Evolutionary conservation across 164 flowering plant genomes (phyloP).

Genomic region (Vitis labrusca): DNA sequence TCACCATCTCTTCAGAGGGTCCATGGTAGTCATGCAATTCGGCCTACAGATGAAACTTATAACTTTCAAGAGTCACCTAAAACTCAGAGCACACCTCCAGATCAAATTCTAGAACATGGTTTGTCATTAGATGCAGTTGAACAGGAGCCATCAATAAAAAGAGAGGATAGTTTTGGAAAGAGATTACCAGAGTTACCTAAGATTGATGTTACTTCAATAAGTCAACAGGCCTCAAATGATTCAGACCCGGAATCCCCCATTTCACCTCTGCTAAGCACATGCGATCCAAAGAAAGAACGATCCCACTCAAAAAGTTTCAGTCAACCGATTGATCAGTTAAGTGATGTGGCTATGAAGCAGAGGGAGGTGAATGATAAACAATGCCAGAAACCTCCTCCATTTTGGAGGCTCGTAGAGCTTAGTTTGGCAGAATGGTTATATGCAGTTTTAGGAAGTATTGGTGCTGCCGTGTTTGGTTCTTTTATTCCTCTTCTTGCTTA

Average conservation of each 20-base stretch:
- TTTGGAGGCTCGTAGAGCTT: constrained; percentile 93
- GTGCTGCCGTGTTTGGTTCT: constrained; percentile 97
- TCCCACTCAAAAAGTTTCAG: constrained; percentile 97
- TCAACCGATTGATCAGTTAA: constrained; percentile 64
- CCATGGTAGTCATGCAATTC: constrained; percentile 45
- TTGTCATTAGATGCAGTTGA: constrained; percentile 48
- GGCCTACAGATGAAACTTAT: constrained; percentile 43
- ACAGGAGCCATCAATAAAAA: constrained; percentile 72
- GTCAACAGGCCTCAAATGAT: constrained; percentile 53
- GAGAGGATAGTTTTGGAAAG: constrained; percentile 97
- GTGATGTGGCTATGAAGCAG: constrained; percentile 46
- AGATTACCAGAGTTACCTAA: constrained; percentile 86
- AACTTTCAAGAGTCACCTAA: constrained; percentile 76
- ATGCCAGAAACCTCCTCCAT: constrained; percentile 61
- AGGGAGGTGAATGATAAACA: constrained; percentile 41
- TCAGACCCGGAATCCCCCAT: constrained; percentile 98
- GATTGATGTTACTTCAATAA: constrained; percentile 71
- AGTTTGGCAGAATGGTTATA: constrained; percentile 98
- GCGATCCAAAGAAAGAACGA: constrained; percentile 91
- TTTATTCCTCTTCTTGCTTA: constrained; percentile 98
- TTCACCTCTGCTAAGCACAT: constrained; percentile 81
- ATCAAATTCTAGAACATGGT: constrained; percentile 76
- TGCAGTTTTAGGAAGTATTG: constrained; percentile 89
- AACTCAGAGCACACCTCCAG: constrained; percentile 71
- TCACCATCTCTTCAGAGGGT: constrained; percentile 92